Evolutionary conservation across 2,329 filamentous ascomycete species (phyloP).

Genomic region (Davidsoniella neocaledoniae): DNA sequence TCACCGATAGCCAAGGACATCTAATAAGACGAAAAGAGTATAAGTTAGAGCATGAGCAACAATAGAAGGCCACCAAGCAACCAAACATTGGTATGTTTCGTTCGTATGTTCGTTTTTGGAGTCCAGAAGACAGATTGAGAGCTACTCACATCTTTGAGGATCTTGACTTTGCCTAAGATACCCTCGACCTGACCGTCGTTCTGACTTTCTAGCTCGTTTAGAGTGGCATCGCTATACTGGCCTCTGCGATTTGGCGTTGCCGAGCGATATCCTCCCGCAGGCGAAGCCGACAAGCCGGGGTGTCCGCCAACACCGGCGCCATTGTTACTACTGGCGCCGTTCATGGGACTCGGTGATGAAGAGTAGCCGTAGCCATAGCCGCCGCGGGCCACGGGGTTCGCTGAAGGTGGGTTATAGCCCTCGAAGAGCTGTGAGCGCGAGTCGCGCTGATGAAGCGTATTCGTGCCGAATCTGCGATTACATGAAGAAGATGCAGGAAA

Average conservation of each 20-base stretch:
- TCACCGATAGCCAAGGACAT: slow-evolving; percentile 87
- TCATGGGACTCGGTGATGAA: slow-evolving; percentile 13
- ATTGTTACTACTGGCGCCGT: background rate
- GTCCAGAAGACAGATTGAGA: background rate
- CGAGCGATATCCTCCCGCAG: slow-evolving; percentile 33
- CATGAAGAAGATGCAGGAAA: background rate
- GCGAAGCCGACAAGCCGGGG: too few species aligned
- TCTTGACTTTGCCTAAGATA: slow-evolving; percentile 77
- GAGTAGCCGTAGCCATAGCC: slow-evolving; percentile 33
- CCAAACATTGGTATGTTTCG: too few species aligned
- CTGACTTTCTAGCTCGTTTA: slow-evolving; percentile 89
- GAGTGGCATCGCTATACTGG: slow-evolving; percentile 80
- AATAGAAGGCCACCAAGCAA: background rate
- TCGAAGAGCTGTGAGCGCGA: slow-evolving; percentile 59
- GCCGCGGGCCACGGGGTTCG: slow-evolving; percentile 26
- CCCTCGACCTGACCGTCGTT: slow-evolving; percentile 81
- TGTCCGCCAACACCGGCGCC: too few species aligned
- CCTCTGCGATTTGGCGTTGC: slow-evolving; percentile 66
- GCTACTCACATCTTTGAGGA: slow-evolving; percentile 66
- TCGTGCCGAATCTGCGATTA: slow-evolving; percentile 44
- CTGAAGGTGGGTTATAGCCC: slow-evolving; percentile 39
- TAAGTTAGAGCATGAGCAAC: too few species aligned
- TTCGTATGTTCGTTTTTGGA: background rate
- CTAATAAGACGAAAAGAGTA: slow-evolving; percentile 24
- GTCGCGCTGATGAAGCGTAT: slow-evolving; percentile 53